Base-by-base conservation (phyloP, 78 protist genomes). In the Paulinella micropora region DNA sequence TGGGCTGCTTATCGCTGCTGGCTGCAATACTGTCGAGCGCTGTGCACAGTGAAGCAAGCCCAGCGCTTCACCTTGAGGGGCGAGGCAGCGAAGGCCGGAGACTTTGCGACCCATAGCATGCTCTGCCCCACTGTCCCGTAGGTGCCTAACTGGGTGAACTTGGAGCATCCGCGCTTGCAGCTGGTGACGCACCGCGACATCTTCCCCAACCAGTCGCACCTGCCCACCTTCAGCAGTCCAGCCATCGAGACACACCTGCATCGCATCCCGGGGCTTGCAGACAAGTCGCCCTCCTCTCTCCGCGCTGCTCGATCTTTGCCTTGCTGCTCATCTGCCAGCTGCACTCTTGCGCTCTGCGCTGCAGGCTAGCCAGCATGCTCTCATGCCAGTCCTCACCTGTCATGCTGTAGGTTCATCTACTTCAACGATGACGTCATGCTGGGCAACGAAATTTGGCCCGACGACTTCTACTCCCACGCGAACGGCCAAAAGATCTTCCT, bases 371-470 rank as follows among this genome's bases (percentile, higher is more conserved):
- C 9, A 64, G 73, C 73, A 64, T 64, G 9, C 23, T 28, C 23
- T 64, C 34, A 64, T 28, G 23, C 9, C 73, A 3, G 39, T 28
- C n/a, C n/a, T n/a, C n/a, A n/a, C n/a, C n/a, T n/a, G n/a, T n/a
- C n/a, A n/a, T n/a, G n/a, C n/a, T n/a, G n/a, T n/a, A n/a, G n/a
- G n/a, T 97, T 97, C 83, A 1, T 97, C 32, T 97, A 97, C 79
- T 79, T 97, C 39, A 97, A 97, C 89, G 99, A 97, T 41, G 99
- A 97, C 38, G 94, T 95, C 9, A 90, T 96, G 93, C 95, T 97
- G 41, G 97, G 97, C 2, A 15, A 86, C 29, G 89, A 88, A 0
- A 91, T 97, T 0, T 93, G 85, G 83, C 98, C 98, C 0, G 96
- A 94, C 35, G 98, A 96, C 90, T 96, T 96, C 41, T 64, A 83